Conservation (phyloP, 2,329 filamentous ascomycete species). For the Pyricularia sp. region DNA sequence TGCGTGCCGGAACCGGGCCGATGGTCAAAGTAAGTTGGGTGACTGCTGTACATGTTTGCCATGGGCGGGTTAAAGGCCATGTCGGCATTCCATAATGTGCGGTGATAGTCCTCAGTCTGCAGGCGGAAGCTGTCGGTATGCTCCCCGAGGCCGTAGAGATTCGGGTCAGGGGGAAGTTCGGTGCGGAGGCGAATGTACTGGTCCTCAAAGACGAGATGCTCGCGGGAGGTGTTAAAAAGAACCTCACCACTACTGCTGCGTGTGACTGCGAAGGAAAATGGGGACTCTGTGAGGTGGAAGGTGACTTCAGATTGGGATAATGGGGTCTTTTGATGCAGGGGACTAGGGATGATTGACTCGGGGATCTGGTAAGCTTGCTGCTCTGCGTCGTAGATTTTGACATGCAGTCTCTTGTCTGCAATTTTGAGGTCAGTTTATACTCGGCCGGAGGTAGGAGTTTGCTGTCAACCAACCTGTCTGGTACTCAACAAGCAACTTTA, state of each 20-base stretch:
- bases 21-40: constrained; percentile 53
- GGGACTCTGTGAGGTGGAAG: constrained; percentile 57
- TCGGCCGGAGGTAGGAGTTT: neutral
- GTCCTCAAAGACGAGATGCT: constrained; percentile 58
- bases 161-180: constrained; percentile 51
- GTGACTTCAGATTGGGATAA: neutral
- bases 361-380: constrained; percentile 3
- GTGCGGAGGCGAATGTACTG: constrained; percentile 67
- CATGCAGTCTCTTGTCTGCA: constrained; percentile 43
- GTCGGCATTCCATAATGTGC: constrained; percentile 31
- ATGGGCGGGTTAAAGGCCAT: constrained; percentile 14
- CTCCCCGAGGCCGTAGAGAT: constrained; percentile 69
- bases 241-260: constrained; percentile 30
- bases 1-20: constrained; percentile 33
- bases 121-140: constrained; percentile 59
- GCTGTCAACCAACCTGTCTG: constrained; percentile 29
- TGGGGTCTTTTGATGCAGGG: neutral
- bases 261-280: constrained; percentile 27
- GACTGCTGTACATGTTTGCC: constrained; percentile 55
- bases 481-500: constrained; percentile 56
- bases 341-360: constrained; percentile 2
- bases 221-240: constrained; percentile 57
- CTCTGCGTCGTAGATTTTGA: constrained; percentile 45
- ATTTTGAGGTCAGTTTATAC: neutral
- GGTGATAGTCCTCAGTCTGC: constrained; percentile 54